Base-by-base conservation (phyloP, 768 basidiomycete genomes). In the Leucocoprinus leucothites region DNA sequence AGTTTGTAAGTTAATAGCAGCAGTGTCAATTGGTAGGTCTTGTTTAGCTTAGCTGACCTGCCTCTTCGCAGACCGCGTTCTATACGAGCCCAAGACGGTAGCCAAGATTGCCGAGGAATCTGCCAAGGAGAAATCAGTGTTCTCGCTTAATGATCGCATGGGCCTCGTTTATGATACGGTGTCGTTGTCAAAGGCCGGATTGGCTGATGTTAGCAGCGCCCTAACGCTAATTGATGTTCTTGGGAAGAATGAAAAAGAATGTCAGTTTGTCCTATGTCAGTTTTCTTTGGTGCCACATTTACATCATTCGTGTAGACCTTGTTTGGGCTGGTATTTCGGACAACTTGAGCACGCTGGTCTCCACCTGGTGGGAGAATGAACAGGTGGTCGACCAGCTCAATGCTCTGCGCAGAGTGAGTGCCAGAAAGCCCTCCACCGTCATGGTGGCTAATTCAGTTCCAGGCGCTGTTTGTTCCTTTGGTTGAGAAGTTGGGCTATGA, bases 91-190 rank as follows among this genome's bases (percentile, higher is more conserved):
- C 22, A 88, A 91, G 60, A 80, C 91, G 48, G 77, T 97, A 11
- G 76, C 76, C 25, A 84, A 82, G 64, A 89, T 98, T 57, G 94
- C 90, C 3, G 69, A 75, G 18, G 91, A 94, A 64, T 92, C 91
- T 1, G 80, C 85, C n/a, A 84, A 82, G 63, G 63, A 72, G 13
- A 71, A 82, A 53, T 81, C 82, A 3, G 69, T 80, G 6, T 93
- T 96, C 73, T 79, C 86, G 1, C 72, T 93, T 57, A 85, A 91
- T 55, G 96, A 99, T 66, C 82, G 92, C 21, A 86, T 98, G 61
- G 95, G 95, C 16, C 76, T 99, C 25, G 83, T 96, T 19, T 81
- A 87, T 47, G 97, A 98, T 63, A 78, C 87, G 0, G 77, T 89
- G 64, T 87, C 87, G 1, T 80, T 98, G 28, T 82, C 91, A 48